Conservation (phyloP, 805 yeast genomes). For the Kuraishia hungarica region DNA sequence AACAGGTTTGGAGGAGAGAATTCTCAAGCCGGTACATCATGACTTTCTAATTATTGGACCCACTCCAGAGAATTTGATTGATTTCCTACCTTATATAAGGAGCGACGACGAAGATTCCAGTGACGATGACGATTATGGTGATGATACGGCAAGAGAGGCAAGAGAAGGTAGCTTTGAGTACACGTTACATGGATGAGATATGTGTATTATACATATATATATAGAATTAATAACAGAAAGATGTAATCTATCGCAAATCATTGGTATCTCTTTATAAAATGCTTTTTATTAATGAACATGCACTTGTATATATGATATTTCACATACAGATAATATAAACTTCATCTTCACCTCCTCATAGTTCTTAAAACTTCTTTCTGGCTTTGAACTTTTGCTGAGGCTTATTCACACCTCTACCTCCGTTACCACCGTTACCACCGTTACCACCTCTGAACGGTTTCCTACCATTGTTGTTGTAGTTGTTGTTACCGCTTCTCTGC, state of each 20-base stretch:
- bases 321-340: too few relatives aligned
- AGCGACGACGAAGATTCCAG: slow-evolving; percentile 15
- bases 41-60: slow-evolving; percentile 26
- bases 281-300: too few relatives aligned
- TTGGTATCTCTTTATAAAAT: too few relatives aligned
- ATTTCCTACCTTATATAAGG: slow-evolving; percentile 21
- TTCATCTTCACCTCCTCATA: too few relatives aligned
- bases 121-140: not conserved
- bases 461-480: slow-evolving; percentile 1
- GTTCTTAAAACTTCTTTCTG: slow-evolving; percentile 44
- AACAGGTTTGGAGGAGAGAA: not conserved
- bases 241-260: not conserved
- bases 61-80: slow-evolving; percentile 22
- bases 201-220: not conserved
- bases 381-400: slow-evolving; percentile 45
- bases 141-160: not conserved
- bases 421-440: slow-evolving; percentile 18
- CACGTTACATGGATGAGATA: not conserved
- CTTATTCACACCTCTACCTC: slow-evolving; percentile 18
- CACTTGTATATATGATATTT: too few relatives aligned
- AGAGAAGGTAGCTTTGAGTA: not conserved
- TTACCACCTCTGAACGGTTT: slow-evolving; percentile 14
- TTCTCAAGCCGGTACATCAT: slow-evolving; percentile 9
- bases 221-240: not conserved
- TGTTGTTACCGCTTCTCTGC: not conserved